These are phyloP conservation scores for Phaseolus lunatus DNA, from an alignment of 306 rosid genomes.

Conservation along the genomic window DNA sequence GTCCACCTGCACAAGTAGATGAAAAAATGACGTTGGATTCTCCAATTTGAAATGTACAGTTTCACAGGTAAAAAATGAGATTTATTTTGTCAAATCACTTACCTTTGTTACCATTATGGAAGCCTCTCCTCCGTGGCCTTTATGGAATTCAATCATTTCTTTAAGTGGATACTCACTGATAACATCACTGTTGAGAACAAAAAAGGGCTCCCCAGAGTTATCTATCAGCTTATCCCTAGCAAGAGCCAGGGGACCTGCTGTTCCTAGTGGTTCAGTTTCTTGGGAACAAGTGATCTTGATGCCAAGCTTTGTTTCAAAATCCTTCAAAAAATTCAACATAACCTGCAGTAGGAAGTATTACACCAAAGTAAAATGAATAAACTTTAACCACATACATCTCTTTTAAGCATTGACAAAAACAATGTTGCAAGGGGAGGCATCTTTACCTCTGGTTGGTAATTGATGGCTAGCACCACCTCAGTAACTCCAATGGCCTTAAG, in stretches of 20 bases:
- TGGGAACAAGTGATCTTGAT: constrained; percentile 98
- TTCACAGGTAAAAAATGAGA: constrained; percentile 4
- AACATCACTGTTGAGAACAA: constrained; percentile 98
- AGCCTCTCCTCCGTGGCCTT: constrained; percentile 96
- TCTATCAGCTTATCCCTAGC: constrained; percentile 96
- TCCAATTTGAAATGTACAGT: constrained; percentile 21
- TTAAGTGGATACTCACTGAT: constrained; percentile 95
- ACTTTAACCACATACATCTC: constrained; percentile 32
- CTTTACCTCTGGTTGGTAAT: constrained; percentile 97
- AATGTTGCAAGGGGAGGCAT: constrained; percentile 12
- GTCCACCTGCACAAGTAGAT: constrained; percentile 75
- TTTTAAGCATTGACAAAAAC: constrained; percentile 38
- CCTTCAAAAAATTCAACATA: constrained; percentile 97
- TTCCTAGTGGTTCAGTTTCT: constrained; percentile 98
- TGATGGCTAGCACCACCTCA: constrained; percentile 98
- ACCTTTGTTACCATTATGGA: constrained; percentile 99
- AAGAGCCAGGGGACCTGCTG: constrained; percentile 99
- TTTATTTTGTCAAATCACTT: constrained; percentile 17
- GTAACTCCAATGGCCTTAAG: constrained; percentile 91
- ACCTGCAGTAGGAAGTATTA: constrained; percentile 61
- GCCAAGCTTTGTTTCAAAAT: constrained; percentile 83
- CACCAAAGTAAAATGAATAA: constrained; percentile 25
- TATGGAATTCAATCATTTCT: constrained; percentile 91
- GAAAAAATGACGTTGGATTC: constrained; percentile 34
- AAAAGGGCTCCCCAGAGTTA: constrained; percentile 86